Base-by-base conservation (phyloP, 2,329 filamentous ascomycete genomes). In the Exophiala sp. region DNA sequence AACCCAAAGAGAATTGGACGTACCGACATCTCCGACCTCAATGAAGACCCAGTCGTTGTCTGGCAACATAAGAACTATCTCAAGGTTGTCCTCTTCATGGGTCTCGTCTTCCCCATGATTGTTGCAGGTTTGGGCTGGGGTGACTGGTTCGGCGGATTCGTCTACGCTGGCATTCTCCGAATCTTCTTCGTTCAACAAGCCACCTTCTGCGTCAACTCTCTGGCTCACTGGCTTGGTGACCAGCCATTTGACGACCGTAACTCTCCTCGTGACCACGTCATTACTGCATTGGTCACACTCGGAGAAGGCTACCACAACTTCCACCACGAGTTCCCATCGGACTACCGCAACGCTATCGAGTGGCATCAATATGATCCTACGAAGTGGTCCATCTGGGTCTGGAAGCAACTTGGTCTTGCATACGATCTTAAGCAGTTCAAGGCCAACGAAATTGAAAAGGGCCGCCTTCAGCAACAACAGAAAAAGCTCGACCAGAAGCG, bases 221-320 rank as follows among this genome's bases (percentile, higher is more conserved):
- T 95, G 58, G 89, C 89, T 62, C 89, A 95, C 76, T 95, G 88
- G 87, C 85, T 95, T 67, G 89, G 90, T 59, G 90, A 95, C 65
- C 89, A 95, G 77, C 90, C 90, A 57, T 95, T 95, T 70, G 89
- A 95, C 65, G 90, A 95, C 80, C 87, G 89, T 73, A 92, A 95
- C 83, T 91, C 87, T 57, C 90, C 89, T 60, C 86, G 90, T 70
- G 89, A 95, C 67, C 89, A 95, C 73, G 81, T 92, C 68, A 83
- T 95, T 73, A 95, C 89, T 38, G 89, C 89, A 41, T 75, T 95
- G 14, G 85, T 90, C 64, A 95, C 89, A 40, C 85, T 95, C 18
- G 89, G 89, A 45, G 89, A 91, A 75, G 89, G 89, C 29, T 95
- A 95, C 77, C 89, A 95, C 81, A 95, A 95, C 81, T 95, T 95